Base-by-base conservation (phyloP, 2,329 filamentous ascomycete species). In the Sclerotinia minor region DNA sequence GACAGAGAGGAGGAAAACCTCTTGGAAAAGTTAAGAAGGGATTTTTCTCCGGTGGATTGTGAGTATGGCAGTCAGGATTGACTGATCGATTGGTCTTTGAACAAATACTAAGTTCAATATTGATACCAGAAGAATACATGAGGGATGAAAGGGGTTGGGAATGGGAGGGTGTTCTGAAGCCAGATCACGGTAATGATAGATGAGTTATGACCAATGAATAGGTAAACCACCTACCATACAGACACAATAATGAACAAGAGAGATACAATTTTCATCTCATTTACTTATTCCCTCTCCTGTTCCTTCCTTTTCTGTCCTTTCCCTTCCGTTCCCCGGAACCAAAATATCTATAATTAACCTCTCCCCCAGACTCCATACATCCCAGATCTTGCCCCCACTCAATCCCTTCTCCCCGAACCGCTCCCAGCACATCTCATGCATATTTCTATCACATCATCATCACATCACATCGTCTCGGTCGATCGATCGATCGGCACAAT, bases 151-250 rank as follows among this genome's bases (percentile, higher is more conserved):
- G 26, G 58, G 45, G 21, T 24, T 24, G 29, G 45, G n/a, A 50
- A 15, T 38, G 32, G 59, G 32, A 38, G n/a, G 3, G 8, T 35
- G 29, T n/a, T 5, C 29, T 60, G 11, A 49, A 60, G 26, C 6
- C 19, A 24, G 44, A 35, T 49, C 44, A 61, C 32, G 15, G 29
- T 61, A 61, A 61, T 41, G 59, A 61, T 50, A 61, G 59, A 61
- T 26, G 45, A 50, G 15, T 61, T 61, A 61, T 21, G 59, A 61
- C 38, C 59, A 49, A 50, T 61, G 29, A 49, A 61, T 38, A 61
- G 6, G 35, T 38, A 35, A 38, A 8, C 21, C 17, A 49, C 44
- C 44, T 38, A 61, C 45, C 29, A 54, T 64, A 29, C 21, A 54
- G 32, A 54, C n/a, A 54, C 7, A 54, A 32, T 44, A 64, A 54